Evolutionary conservation across 1,139 yeast genomes (phyloP), one percentile per base, ranked within the genome.

Genomic region (Pichia sp.): DNA sequence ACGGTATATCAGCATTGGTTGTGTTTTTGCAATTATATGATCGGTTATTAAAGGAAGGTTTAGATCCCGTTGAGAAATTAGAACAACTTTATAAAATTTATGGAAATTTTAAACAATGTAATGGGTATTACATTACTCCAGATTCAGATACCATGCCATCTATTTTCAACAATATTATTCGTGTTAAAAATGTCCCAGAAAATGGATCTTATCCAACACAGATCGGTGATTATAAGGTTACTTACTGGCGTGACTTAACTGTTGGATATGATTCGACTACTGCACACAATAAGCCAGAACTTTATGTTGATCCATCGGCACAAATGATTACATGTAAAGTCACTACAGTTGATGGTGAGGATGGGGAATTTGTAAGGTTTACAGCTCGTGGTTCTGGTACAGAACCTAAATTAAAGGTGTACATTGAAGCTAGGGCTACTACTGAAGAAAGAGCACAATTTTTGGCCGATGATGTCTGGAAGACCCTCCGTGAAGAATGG

Each of bases 311-410:
- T 50, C 63, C 83, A 0, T 59, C 70, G 1, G 80, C 96, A 0
- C 96, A 93, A 58, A 93, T 93, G 98, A 84, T 93, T 52, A 89
- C 97, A 0, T 85, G 77, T 1, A 66, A 65, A 10, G 58, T 79
- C 39, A 48, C 52, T 33, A 58, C 68, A 34, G 9, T 28, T 2
- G 59, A 67, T 4, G 50, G 19, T 2, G 18, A 10, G 11, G 31
- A 19, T 10, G 58, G 53, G 4, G 77, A 70, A 34, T 54, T 56
- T 19, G 80, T 89, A 2, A 70, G 96, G 37, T 84, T 91, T 62
- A 91, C 98, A 0, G 82, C 88, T 43, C 75, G 99, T 44, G 97
- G 98, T 0, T 88, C 96, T 4, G 99, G 99, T 10, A 93, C 99
- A 0, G 99, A 93, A 63, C 98, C 98, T 4, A 93, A 93, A 61